Evolutionary conservation across 1,139 yeast genomes (phyloP), one percentile per base, ranked within the genome.

Genomic region (Komagataea norvegica): DNA sequence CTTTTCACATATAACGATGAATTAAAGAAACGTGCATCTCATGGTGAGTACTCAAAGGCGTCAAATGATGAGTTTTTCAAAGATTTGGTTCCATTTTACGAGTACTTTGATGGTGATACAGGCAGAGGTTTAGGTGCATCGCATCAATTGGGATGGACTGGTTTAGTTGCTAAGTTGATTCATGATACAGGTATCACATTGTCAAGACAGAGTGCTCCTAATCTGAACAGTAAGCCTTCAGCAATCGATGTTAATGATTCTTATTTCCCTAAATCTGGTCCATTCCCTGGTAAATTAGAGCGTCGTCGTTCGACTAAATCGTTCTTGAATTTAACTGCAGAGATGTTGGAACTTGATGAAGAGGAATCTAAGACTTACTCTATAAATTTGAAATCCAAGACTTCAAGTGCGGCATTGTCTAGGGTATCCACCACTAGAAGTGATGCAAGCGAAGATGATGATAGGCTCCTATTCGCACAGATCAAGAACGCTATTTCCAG

Each of bases 91-190:
- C 80, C 85, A 46, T 89, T 87, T 60, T 86, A 75, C 58, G 97
- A 89, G 64, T 89, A 84, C 58, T 89, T 89, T 59, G 95, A 89
- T 56, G 96, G 95, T 51, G 97, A 89, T 55, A 83, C 94, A 3
- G 97, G 97, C 33, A 74, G 95, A 52, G 97, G 97, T 6, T 67
- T 89, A 43, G 97, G 97, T 27, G 91, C 96, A 1, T 81, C 91
- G 33, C 96, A 91, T 66, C 97, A 89, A 64, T 82, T 89, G 67
- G 97, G 97, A 13, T 89, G 97, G 97, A 89, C 97, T 1, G 89
- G 95, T 0, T 72, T 89, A 34, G 93, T 88, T 40, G 95, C 96
- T 34, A 85, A 91, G 61, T 78, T 93, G 77, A 87, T 89, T 55
- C 94, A 86, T 57, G 97, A 89, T 60, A 85, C 85, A 36, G 96